Evolutionary conservation across 495 filamentous ascomycete genomes (phyloP), one percentile per base, ranked within the genome.

Genomic region (Penicillium silybi): DNA sequence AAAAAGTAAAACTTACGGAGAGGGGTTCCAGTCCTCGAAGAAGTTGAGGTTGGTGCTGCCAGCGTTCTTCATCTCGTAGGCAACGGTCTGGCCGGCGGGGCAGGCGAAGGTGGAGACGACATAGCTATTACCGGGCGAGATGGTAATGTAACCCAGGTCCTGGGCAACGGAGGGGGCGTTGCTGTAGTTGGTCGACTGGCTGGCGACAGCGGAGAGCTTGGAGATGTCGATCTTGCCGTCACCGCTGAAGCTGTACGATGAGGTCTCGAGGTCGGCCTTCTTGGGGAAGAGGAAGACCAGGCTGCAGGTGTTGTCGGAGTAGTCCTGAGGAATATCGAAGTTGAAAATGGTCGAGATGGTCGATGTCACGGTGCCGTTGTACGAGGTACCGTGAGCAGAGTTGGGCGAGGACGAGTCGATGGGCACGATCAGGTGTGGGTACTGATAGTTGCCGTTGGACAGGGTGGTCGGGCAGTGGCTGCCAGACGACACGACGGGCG

Each of bases 251-350:
- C 66, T 80, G 63, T 71, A 85, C 11, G 74, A 68, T 0, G 80
- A 83, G 9, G 83, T 82, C 53, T 73, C 62, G 23, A 84, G 75
- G 26, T 82, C 61, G 6, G 67, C 48, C 50, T 71, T 61, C 43
- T 68, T 50, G 6, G 87, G 86, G 66, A 88, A 80, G 34, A 86
- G 69, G 74, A 90, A 88, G 45, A 86, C 65, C 7, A 88, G 75
- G 27, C 72, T 72, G 67, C 87, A 90, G 0, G 73, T 85, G 66
- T 81, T 80, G 41, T 74, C 79, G 35, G 71, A 61, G 60, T 80
- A 71, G 10, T 62, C 62, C 0, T 61, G 23, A 0, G 82, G 83
- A 38, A 89, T 78, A 61, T 86, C 83, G 67, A 89, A 89, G 66
- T 84, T 85, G 78, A 87, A 89, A 40, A 84, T 65, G 16, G 74